Evolutionary conservation across 2,329 filamentous ascomycete species (phyloP), one percentile per base, ranked within the genome.

Genomic region (Alternaria alternata): DNA sequence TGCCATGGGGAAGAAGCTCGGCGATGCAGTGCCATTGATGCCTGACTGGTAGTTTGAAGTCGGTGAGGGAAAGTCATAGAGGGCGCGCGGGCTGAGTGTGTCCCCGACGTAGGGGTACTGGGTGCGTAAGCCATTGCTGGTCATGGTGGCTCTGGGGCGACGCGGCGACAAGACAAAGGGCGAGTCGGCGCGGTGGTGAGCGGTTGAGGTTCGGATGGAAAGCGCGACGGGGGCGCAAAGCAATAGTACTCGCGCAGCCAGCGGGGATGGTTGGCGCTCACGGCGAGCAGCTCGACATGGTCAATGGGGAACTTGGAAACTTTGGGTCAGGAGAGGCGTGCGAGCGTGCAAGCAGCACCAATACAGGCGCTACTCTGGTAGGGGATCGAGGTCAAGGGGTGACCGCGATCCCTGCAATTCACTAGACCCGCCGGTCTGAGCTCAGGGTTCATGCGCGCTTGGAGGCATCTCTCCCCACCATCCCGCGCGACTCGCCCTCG

Each of bases 11-110:
- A 68, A 74, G 71, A 77, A 77, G 60, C 70, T 69, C 32, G 75
- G 74, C 32, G 76, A 77, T 28, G 70, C 57, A 14, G 67, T 70
- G 48, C 71, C 69, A 5, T 49, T 49, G 32, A 77, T 54, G 47
- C 75, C 74, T 9, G 75, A 77, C 24, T 73, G 73, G 57, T 78
- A 78, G 68, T 77, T 77, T 7, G 75, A 76, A 47, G 73, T 76
- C 16, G 77, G 76, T 48, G 76, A 78, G 11, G 77, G 76, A 46
- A 75, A 78, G 65, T 76, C 75, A 59, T 77, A 78, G 43, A 62
- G 42, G 47, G 71, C 65, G 48, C 73, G 75, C 5, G 74, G 74
- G 38, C 74, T 77, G 49, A 78, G 69, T 51, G 64, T 67, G 56
- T 74, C 70, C 49, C 66, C 70, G 34, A 51, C 67, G 53, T 75